A percentile compares a stretch with the other conserved stretches of the same genome.
These are phyloP conservation scores for Juglanconis sp. DNA, from an alignment of 2,329 filamentous ascomycete genomes.

Conservation along the genomic window DNA sequence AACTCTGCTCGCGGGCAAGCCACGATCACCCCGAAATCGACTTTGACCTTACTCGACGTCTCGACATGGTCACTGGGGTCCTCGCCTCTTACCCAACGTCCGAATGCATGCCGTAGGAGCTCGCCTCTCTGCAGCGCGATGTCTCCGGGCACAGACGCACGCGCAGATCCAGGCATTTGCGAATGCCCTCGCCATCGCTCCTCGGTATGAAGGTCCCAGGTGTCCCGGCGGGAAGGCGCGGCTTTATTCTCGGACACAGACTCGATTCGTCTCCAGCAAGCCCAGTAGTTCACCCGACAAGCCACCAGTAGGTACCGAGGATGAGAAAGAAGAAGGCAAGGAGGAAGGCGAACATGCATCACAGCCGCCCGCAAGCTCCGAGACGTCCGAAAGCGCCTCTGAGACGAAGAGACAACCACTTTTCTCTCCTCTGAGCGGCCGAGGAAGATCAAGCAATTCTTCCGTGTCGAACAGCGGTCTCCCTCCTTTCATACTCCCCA, in stretches of 20 bases:
- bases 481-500: constrained; percentile 53
- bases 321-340: constrained; percentile 7
- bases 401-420: constrained; percentile 12
- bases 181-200: background rate
- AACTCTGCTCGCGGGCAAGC: background rate
- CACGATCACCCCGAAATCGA: background rate
- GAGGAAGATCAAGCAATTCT: constrained; percentile 3
- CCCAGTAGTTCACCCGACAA: constrained; percentile 10
- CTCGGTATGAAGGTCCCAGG: background rate
- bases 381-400: constrained; percentile 6
- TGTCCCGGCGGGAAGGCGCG: background rate
- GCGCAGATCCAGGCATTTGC: background rate
- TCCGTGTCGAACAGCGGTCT: constrained; percentile 24
- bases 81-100: constrained; percentile 6
- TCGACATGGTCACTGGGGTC: constrained; percentile 18
- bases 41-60: constrained; percentile 1
- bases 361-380: constrained; percentile 9
- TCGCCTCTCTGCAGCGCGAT: constrained; percentile 17
- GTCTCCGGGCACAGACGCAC: constrained; percentile 9
- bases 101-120: constrained; percentile 19
- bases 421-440: constrained; percentile 5
- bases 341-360: constrained; percentile 12
- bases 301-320: constrained; percentile 8
- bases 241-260: background rate
- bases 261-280: constrained; percentile 12